These are phyloP conservation scores for Lactifluus volemus DNA, from an alignment of 768 basidiomycete genomes.

Conservation along the genomic window DNA sequence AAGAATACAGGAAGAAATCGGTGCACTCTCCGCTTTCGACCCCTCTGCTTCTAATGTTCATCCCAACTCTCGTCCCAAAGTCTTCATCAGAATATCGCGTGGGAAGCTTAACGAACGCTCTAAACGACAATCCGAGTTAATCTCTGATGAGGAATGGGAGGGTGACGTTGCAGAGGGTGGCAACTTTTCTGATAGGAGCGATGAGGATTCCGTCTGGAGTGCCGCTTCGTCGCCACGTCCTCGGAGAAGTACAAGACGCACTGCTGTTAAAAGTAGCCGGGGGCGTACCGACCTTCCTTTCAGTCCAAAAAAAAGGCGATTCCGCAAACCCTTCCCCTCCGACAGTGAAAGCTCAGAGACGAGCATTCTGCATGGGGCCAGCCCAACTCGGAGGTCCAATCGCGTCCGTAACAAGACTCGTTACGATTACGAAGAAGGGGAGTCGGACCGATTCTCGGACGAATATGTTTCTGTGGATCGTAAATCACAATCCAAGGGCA, in stretches of 20 bases:
- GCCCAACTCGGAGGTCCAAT: constrained; percentile 38
- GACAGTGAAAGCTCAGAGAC: constrained; percentile 32
- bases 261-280: constrained; percentile 7
- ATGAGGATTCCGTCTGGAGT: constrained; percentile 14
- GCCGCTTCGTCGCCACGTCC: not conserved
- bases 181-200: constrained; percentile 11
- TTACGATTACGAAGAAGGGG: constrained; percentile 23
- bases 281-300: constrained; percentile 42
- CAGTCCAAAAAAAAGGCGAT: constrained; percentile 56
- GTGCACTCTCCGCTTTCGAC: constrained; percentile 45
- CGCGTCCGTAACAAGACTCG: constrained; percentile 37
- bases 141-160: constrained; percentile 29
- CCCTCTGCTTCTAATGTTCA: constrained; percentile 52
- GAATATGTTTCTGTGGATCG: constrained; percentile 29
- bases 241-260: constrained; percentile 18
- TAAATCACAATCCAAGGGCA: constrained; percentile 24
- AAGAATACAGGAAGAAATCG: constrained; percentile 41
- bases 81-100: constrained; percentile 27
- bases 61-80: constrained; percentile 45
- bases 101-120: constrained; percentile 13
- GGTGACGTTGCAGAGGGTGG: constrained; percentile 20
- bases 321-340: constrained; percentile 28
- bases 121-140: constrained; percentile 15
- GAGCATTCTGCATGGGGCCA: constrained; percentile 13
- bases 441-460: constrained; percentile 2